Evolutionary conservation across 805 yeast species (phyloP), one percentile per base, ranked within the genome.

Genomic region (Metschnikowia noctiluminum): DNA sequence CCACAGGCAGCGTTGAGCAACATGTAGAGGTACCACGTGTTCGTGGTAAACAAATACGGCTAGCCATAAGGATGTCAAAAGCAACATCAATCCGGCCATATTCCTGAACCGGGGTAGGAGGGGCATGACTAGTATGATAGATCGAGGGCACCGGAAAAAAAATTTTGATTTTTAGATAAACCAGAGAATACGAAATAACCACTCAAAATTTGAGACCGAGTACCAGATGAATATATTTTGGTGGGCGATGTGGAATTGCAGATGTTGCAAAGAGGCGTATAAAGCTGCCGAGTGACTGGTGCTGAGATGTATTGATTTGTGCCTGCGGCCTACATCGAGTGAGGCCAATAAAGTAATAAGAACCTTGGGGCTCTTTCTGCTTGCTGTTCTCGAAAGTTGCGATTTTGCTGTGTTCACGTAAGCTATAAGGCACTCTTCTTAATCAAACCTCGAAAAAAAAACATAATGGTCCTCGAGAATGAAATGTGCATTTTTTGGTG

Each of bases 1-100:
- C 77, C 77, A 72, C 14, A 45, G 45, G 48, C 77, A 72, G 12
- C 49, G 46, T 26, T 51, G 45, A 5, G 72, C 73, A 1, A 57
- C 42, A 15, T 41, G 46, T 16, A 48, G 39, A 2, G 77, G 74
- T 26, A 62, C 51, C 11, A 62, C 42, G 45, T 69, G 60, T 50
- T 72, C 77, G 49, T 69, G 69, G 43, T 62, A 54, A 11, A 61
- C 35, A 50, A 72, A 70, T 8, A 64, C 51, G 2, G 57, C 46
- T n/a, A 63, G 43, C 74, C 76, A 71, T 15, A 53, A 38, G 16
- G 54, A 7, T 13, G 61, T 40, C 21, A 68, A 53, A 6, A 60
- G 45, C 15, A 59, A 50, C 43, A 66, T 45, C 14, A 69, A 48
- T 34, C 65, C 69, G 48, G 64, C 62, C 21, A 58, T 56, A 48